These are phyloP conservation scores for Eucalyptus curtisii DNA, from an alignment of 345 rosid genomes.

Conservation along the genomic window DNA sequence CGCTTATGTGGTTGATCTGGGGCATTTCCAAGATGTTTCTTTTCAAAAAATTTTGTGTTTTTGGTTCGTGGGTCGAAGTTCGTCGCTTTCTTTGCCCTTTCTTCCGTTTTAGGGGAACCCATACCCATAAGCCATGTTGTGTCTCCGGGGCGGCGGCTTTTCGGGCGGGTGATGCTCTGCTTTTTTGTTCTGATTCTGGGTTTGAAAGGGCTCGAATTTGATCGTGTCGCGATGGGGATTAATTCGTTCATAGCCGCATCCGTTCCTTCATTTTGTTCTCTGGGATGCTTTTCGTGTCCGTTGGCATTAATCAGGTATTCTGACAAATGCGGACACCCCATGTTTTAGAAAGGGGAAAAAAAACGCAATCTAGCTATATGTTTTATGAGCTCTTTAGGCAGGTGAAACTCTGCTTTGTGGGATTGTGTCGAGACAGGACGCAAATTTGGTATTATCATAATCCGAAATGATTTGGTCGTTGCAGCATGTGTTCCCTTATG, in stretches of 20 bases:
- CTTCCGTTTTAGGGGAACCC: not conserved
- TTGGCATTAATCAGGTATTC: not conserved
- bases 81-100: not conserved
- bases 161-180: not conserved
- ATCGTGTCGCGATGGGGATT: not conserved
- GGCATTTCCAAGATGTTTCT: not conserved
- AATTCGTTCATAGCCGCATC: not conserved
- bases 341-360: not conserved
- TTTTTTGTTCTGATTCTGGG: not conserved
- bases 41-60: accelerated
- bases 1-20: not conserved
- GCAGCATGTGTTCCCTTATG: not conserved
- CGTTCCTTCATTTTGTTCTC: not conserved
- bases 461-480: not conserved
- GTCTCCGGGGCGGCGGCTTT: not conserved
- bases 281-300: not conserved
- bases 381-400: not conserved
- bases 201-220: not conserved
- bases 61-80: not conserved
- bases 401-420: not conserved
- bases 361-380: not conserved
- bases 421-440: not conserved
- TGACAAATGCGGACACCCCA: not conserved
- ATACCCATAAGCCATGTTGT: not conserved
- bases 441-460: not conserved